Evolutionary conservation across 306 rosid genomes (phyloP).

Genomic region (Castanospermum australe): DNA sequence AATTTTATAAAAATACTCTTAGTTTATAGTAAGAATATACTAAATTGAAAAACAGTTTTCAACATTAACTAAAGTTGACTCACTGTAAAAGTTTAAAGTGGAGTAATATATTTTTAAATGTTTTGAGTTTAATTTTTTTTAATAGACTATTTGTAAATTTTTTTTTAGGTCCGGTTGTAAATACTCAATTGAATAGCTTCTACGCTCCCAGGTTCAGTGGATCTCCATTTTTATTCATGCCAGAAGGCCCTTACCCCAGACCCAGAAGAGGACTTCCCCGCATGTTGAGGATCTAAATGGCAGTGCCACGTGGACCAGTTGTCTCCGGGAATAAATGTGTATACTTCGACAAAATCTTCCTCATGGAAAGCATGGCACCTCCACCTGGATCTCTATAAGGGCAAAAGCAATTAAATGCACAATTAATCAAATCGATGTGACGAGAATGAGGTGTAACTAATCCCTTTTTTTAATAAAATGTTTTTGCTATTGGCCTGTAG

Average conservation of each 20-base stretch:
- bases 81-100: too few species aligned
- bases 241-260: conserved; percentile 29
- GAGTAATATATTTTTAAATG: too few species aligned
- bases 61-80: too few species aligned
- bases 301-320: not conserved
- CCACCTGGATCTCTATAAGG: not conserved
- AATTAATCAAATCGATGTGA: conserved; percentile 3
- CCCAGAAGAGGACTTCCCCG: conserved; percentile 33
- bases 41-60: too few species aligned
- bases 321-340: conserved; percentile 13
- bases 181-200: too few species aligned
- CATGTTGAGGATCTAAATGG: conserved; percentile 17
- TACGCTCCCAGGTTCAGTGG: too few species aligned
- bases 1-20: too few species aligned
- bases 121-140: too few species aligned
- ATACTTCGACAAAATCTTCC: not conserved
- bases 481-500: too few species aligned
- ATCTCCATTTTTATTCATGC: not conserved
- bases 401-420: not conserved
- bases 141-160: too few species aligned
- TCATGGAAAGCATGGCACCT: not conserved
- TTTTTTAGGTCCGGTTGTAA: too few species aligned
- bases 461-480: not conserved
- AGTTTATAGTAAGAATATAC: too few species aligned
- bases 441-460: not conserved